Evolutionary conservation across 352 stramenopile genomes (phyloP), one percentile per base, ranked within the genome.

Genomic region (Globisporangium megalacanthum): DNA sequence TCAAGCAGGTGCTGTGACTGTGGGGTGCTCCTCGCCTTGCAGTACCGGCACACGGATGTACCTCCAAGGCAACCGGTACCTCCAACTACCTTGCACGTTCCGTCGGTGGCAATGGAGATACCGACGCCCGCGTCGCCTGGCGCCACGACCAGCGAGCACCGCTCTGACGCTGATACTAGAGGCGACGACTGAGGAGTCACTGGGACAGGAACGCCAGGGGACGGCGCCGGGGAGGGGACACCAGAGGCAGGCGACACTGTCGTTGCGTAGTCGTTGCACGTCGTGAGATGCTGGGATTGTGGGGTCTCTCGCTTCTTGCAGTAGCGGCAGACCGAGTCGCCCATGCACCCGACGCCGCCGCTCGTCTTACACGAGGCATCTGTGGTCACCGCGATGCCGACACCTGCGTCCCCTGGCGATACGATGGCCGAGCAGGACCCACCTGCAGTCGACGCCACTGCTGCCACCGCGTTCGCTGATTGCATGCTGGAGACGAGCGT

Each of bases 331-430:
- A 62, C 46, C 3, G 35, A 50, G 22, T 20, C n/a, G 0, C 35
- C 25, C 9, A 61, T 49, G 19, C 59, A 65, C 8, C 59, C 59
- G 25, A 65, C 37, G 1, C 52, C 59, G 13, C 59, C 52, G 42
- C 15, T 46, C 4, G 19, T 47, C 4, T 39, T 52, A 15, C 69
- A 78, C 1, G 55, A 54, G 0, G 49, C 42, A 45, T 80, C 72
- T 2, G 54, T 56, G 17, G 56, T 58, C 20, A 73, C 61, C 19
- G 68, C 58, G 33, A 79, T 66, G 2, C 71, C 71, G 20, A 67
- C 62, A 14, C 57, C 66, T 7, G 62, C 53, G 25, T 60, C 65
- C 11, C 69, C 65, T 49, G 54, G 6, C 10, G 48, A 59, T 0
- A 49, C 60, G 17, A 37, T 11, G 29, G 42, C 11, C 25, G 20